A percentile compares a stretch with the other conserved stretches of the same genome.
phyloP scores from a whole-genome alignment of 805 yeast species.

The Candida odintsovae region DNA sequence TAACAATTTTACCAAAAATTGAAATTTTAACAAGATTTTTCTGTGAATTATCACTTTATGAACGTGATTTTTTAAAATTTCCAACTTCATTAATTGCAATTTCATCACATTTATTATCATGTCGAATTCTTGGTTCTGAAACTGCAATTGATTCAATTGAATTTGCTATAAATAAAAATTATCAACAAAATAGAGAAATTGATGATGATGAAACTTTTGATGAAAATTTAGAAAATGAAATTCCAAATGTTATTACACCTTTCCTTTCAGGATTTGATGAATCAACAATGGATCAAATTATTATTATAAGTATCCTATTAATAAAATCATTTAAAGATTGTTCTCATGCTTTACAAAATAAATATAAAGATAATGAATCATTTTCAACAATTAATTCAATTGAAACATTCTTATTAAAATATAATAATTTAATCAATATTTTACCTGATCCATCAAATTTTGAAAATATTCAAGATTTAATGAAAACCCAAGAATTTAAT shows the following conservation, averaged over 20 bases:
- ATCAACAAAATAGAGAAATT: constrained; percentile 8
- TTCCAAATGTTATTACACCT: constrained; percentile 20
- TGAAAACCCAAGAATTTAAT: constrained; percentile 2
- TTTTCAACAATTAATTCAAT: constrained; percentile 3
- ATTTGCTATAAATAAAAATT: constrained; percentile 8
- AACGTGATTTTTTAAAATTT: constrained; percentile 39
- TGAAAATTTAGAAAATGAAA: constrained; percentile 20
- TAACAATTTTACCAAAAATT: constrained; percentile 7
- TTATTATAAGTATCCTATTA: constrained; percentile 13
- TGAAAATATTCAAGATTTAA: constrained; percentile 1
- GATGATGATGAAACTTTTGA: constrained; percentile 22
- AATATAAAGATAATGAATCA: constrained; percentile 10
- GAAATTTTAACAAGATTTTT: constrained; percentile 39
- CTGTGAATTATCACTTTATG: constrained; percentile 48
- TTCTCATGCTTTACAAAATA: constrained; percentile 20
- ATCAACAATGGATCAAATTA: constrained; percentile 8
- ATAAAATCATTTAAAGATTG: constrained; percentile 13
- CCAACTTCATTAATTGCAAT: constrained; percentile 42
- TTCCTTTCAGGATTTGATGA: constrained; percentile 21
- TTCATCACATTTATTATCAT: constrained; percentile 46
- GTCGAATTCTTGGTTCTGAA: constrained; percentile 36
- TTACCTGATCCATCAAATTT: constrained; percentile 7
- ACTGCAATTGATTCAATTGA: constrained; percentile 20
- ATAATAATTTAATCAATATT: constrained; percentile 1
- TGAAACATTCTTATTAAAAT: constrained; percentile 3